Percentiles rank a stretch among this genome's conserved stretches.
Conservation (phyloP, 495 filamentous ascomycete species). For the Penicillium nucicola region DNA sequence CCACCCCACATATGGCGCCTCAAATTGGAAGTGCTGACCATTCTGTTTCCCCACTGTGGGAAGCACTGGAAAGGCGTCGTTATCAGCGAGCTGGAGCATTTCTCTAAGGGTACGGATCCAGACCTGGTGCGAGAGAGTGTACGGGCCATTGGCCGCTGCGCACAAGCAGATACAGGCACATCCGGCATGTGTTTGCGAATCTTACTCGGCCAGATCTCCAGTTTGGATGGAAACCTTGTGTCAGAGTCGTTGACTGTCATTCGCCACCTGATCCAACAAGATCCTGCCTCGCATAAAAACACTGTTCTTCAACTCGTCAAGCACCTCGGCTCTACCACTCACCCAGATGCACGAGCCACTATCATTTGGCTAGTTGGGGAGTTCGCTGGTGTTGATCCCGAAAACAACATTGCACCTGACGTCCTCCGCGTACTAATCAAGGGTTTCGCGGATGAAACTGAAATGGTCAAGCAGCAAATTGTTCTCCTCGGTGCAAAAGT, state of each 20-base stretch:
- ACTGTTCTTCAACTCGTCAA: slow-evolving; percentile 92
- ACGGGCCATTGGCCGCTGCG: slow-evolving; percentile 87
- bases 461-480: slow-evolving; percentile 85
- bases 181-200: slow-evolving; percentile 75
- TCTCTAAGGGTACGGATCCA: slow-evolving; percentile 72
- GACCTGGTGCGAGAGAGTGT: slow-evolving; percentile 83
- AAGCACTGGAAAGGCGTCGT: slow-evolving; percentile 77
- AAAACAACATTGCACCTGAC: slow-evolving; percentile 87
- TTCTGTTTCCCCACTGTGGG: slow-evolving; percentile 82
- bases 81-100: slow-evolving; percentile 88
- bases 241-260: slow-evolving; percentile 91
- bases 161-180: slow-evolving; percentile 68
- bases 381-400: slow-evolving; percentile 73
- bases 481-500: slow-evolving; percentile 91
- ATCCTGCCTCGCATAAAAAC: slow-evolving; percentile 67
- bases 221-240: slow-evolving; percentile 78
- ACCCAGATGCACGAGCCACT: slow-evolving; percentile 80
- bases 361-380: slow-evolving; percentile 98
- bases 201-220: slow-evolving; percentile 79
- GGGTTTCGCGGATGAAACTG: slow-evolving; percentile 77
- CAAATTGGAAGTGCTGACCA: slow-evolving; percentile 84
- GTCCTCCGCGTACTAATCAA: slow-evolving; percentile 87
- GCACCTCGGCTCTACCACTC: slow-evolving; percentile 79
- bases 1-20: slow-evolving; percentile 81
- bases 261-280: slow-evolving; percentile 90